A percentile compares a stretch with the other conserved stretches of the same genome.
These are phyloP conservation scores for Parachaetomium inaequale DNA, from an alignment of 495 filamentous ascomycete genomes.

Conservation along the genomic window DNA sequence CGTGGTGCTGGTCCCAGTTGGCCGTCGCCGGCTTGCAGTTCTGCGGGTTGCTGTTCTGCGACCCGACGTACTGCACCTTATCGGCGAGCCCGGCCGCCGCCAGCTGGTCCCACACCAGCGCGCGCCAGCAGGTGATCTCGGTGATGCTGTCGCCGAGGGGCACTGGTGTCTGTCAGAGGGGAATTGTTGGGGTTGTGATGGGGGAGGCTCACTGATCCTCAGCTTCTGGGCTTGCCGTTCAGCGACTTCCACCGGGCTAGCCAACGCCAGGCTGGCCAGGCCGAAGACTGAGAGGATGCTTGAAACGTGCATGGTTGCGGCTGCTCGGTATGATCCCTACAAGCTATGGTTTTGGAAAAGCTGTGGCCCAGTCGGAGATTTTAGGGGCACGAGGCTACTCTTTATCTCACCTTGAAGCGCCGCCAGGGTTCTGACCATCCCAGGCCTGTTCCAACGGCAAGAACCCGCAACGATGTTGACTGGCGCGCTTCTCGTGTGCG, in stretches of 20 bases:
- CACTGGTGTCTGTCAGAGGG: conserved; percentile 26
- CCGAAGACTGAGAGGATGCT: conserved; percentile 10
- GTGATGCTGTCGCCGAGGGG: conserved; percentile 43
- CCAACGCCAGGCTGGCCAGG: conserved; percentile 14
- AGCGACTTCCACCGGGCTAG: conserved; percentile 19
- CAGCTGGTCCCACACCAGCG: conserved; percentile 38
- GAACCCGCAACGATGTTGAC: too few species aligned
- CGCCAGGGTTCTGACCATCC: too few species aligned
- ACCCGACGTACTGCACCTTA: conserved; percentile 41
- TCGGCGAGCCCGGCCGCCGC: conserved; percentile 26
- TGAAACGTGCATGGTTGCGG: conserved; percentile 15
- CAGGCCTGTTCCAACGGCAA: too few species aligned
- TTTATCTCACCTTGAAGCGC: not conserved
- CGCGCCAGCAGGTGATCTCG: conserved; percentile 44
- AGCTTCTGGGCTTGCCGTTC: conserved; percentile 28
- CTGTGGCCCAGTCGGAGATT: not conserved
- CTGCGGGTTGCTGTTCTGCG: conserved; percentile 38
- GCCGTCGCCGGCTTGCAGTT: conserved; percentile 29
- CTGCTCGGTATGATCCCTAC: not conserved
- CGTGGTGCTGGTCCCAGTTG: conserved; percentile 39
- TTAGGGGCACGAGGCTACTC: not conserved
- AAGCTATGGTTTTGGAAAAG: not conserved
- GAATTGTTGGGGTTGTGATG: not conserved
- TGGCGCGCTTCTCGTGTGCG: not conserved
- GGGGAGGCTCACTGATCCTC: conserved; percentile 7